These are phyloP conservation scores for Neofusicoccum umdonicola DNA, from an alignment of 2,329 filamentous ascomycete species.

Conservation along the genomic window DNA sequence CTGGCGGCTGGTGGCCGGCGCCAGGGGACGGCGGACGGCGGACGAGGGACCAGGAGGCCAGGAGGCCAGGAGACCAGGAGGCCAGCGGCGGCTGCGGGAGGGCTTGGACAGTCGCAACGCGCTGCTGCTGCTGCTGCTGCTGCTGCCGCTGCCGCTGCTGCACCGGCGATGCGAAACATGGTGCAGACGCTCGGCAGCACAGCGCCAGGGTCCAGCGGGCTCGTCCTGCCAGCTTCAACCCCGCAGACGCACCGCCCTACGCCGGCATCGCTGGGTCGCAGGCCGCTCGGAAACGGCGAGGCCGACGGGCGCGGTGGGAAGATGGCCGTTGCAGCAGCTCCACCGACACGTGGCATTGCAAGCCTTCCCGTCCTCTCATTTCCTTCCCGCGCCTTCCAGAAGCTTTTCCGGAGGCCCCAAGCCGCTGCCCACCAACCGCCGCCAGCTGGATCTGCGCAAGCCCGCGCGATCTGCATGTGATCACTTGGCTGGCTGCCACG, in stretches of 20 bases:
- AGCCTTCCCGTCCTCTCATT: slow-evolving; percentile 8
- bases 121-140: not conserved
- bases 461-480: slow-evolving; percentile 9
- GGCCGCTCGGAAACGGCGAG: not conserved
- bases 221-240: not conserved
- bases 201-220: not conserved
- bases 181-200: not conserved
- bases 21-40: too few relatives aligned
- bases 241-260: not conserved
- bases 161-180: not conserved
- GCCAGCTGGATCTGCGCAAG: not conserved
- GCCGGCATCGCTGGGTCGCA: not conserved
- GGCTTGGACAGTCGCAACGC: not conserved
- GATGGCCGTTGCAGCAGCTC: slow-evolving; percentile 8
- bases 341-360: slow-evolving; percentile 6
- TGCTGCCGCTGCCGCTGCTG: not conserved
- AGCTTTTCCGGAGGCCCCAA: not conserved
- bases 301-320: not conserved
- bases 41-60: too few relatives aligned
- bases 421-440: not conserved
- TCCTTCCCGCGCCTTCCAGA: slow-evolving; percentile 13
- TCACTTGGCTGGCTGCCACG: not conserved
- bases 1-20: too few relatives aligned
- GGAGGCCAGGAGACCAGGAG: too few relatives aligned
- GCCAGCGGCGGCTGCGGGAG: not conserved